Percentiles rank a stretch among this genome's conserved stretches.
Evolutionary conservation across 2,329 filamentous ascomycete species (phyloP).

Genomic region (Penicillium sumatraense): DNA sequence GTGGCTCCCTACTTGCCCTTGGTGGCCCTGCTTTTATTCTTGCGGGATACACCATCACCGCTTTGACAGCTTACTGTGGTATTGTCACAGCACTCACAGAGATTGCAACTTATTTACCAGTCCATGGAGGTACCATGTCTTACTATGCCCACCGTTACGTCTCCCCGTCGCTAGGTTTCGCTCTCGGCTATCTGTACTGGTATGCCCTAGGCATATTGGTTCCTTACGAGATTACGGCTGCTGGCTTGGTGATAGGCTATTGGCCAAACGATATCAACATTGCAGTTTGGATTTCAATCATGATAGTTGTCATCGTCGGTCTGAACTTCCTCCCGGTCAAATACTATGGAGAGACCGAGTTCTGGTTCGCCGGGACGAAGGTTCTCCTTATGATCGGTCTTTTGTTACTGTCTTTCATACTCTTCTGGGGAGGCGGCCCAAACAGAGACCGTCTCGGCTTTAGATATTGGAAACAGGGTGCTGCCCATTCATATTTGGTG

Average conservation of each 20-base stretch:
- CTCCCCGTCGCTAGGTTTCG: conserved; percentile 46
- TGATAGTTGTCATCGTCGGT: conserved; percentile 58
- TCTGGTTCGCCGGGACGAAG: conserved; percentile 66
- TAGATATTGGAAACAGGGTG: conserved; percentile 66
- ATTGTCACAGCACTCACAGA: conserved; percentile 5
- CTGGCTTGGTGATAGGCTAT: conserved; percentile 63
- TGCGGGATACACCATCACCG: neutral
- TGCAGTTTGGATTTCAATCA: conserved; percentile 64
- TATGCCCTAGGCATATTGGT: conserved; percentile 65
- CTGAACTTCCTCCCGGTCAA: conserved; percentile 63
- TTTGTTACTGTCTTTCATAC: conserved; percentile 19
- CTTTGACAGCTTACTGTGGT: neutral
- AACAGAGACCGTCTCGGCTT: conserved; percentile 63
- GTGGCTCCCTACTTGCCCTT: conserved; percentile 3
- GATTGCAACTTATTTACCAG: conserved; percentile 11
- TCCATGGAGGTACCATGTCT: conserved; percentile 5
- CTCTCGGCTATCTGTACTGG: conserved; percentile 59
- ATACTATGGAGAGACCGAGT: conserved; percentile 66
- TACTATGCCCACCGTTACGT: conserved; percentile 11
- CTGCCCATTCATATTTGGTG: conserved; percentile 53
- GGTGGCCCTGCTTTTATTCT: conserved; percentile 13
- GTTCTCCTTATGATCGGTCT: conserved; percentile 59
- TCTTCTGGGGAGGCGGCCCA: conserved; percentile 23
- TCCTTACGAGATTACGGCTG: conserved; percentile 63
- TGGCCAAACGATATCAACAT: conserved; percentile 55